Conservation (phyloP, 441 rosid genomes). For the Adansonia gregorii region DNA sequence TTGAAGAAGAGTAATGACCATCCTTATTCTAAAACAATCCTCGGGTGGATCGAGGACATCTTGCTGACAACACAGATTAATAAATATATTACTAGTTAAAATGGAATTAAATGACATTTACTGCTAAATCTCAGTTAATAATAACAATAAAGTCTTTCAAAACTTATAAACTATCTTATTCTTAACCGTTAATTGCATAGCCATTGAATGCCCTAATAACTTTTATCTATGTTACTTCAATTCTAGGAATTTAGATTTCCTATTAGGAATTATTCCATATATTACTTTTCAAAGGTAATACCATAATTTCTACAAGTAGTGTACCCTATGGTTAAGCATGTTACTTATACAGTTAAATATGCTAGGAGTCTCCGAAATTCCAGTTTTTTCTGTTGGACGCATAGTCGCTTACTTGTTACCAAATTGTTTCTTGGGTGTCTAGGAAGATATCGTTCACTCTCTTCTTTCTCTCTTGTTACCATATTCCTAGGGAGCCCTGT, state of each 20-base stretch:
- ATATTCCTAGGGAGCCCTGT: background rate
- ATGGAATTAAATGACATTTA: slow-evolving; percentile 26
- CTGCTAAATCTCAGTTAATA: background rate
- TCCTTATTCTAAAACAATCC: slow-evolving; percentile 94
- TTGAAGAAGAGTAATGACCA: slow-evolving; percentile 91
- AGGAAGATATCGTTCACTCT: background rate
- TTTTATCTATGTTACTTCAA: slow-evolving; percentile 3
- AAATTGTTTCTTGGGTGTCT: background rate
- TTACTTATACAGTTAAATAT: background rate
- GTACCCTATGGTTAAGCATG: background rate
- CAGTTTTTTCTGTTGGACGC: background rate
- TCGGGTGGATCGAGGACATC: slow-evolving; percentile 93
- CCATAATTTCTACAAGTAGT: background rate
- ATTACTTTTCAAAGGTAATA: slow-evolving; percentile 4
- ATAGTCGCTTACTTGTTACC: background rate
- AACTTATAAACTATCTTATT: background rate
- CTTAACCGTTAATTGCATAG: background rate
- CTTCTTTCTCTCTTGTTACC: background rate
- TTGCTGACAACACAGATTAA: slow-evolving; percentile 53
- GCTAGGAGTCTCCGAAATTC: background rate
- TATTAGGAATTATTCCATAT: background rate
- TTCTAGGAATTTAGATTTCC: background rate
- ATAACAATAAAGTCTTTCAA: slow-evolving; percentile 3
- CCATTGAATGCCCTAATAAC: background rate
- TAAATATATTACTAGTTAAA: slow-evolving; percentile 20